Evolutionary conservation across 495 filamentous ascomycete species (phyloP).

Genomic region (Neurospora intermedia): DNA sequence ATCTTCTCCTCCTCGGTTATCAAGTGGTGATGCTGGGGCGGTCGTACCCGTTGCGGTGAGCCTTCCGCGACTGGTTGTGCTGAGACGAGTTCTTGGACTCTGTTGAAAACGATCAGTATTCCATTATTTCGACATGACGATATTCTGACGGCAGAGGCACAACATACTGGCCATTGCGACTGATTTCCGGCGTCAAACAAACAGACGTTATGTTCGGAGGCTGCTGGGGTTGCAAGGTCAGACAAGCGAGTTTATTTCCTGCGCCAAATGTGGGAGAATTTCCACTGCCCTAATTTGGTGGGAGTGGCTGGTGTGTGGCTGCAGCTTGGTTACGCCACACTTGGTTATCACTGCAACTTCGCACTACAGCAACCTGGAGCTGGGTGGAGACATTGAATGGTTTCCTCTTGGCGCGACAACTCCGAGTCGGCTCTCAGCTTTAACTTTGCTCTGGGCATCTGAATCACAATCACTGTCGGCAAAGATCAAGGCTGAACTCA

Average conservation of each 20-base stretch:
- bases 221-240: constrained; percentile 12
- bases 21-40: neutral
- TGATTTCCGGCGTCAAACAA: constrained; percentile 23
- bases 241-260: constrained; percentile 13
- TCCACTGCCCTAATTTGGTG: constrained; percentile 20
- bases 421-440: neutral
- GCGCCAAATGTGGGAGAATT: constrained; percentile 21
- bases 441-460: neutral
- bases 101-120: constrained; percentile 26
- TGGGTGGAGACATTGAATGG: neutral
- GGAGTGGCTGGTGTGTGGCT: constrained; percentile 15
- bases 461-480: neutral
- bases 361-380: neutral
- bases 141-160: neutral
- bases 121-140: constrained; percentile 1
- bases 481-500: neutral
- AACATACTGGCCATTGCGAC: constrained; percentile 43
- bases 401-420: neutral
- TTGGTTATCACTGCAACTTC: neutral
- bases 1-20: neutral
- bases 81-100: constrained; percentile 99
- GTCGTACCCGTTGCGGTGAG: constrained; percentile 90
- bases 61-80: constrained; percentile 94
- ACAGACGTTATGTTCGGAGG: constrained; percentile 16
- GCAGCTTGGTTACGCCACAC: neutral